These are phyloP conservation scores for Inonotus obliquus DNA, from an alignment of 1,284 basidiomycete species.

Conservation along the genomic window DNA sequence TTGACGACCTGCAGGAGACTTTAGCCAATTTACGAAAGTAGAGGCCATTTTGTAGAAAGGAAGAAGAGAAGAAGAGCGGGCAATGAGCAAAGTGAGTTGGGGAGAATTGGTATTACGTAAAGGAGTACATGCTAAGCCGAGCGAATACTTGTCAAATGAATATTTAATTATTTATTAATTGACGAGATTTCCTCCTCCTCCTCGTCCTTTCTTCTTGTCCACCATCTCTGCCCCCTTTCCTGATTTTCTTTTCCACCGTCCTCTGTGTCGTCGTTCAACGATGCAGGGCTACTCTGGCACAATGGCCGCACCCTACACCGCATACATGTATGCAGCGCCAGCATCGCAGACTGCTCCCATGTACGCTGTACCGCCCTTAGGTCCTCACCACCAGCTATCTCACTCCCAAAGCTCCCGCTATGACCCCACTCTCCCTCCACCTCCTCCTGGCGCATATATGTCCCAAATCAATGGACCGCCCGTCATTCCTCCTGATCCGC, in stretches of 20 bases:
- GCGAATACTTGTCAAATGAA: background rate
- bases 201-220: slow-evolving; percentile 7
- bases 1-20: slow-evolving; percentile 82
- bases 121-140: no score
- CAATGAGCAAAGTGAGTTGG: background rate
- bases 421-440: slow-evolving; percentile 8
- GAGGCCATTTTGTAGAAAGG: slow-evolving; percentile 53
- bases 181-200: no score
- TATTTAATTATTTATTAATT: background rate
- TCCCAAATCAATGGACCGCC: background rate
- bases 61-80: background rate
- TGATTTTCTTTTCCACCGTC: background rate
- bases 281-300: slow-evolving; percentile 8
- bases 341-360: background rate
- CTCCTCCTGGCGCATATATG: slow-evolving; percentile 4
- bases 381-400: slow-evolving; percentile 14
- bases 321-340: slow-evolving; percentile 13
- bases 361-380: background rate
- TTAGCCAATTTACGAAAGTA: slow-evolving; percentile 79
- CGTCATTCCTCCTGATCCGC: slow-evolving; percentile 5
- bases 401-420: slow-evolving; percentile 14
- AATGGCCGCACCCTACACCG: background rate
- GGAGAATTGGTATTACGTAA: background rate
- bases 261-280: background rate
- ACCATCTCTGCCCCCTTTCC: background rate